These are phyloP conservation scores for Micractinium sp. DNA, from an alignment of 139 green algal species.

Conservation along the genomic window DNA sequence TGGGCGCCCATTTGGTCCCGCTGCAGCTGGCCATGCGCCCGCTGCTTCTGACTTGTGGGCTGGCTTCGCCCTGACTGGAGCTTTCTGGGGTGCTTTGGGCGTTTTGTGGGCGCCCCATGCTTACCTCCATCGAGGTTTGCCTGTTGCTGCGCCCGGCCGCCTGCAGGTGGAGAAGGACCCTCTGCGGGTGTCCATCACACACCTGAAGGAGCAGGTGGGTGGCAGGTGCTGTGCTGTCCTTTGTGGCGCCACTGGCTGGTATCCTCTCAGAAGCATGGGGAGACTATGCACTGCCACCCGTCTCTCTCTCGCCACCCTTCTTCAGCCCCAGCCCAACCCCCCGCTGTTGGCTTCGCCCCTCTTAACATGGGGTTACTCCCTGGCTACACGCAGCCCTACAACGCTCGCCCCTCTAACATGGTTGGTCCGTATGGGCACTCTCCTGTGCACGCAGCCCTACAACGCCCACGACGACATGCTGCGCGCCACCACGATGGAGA, in stretches of 20 bases:
- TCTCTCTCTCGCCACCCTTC: too few relatives aligned
- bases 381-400: neutral
- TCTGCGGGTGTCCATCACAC: conserved; percentile 81
- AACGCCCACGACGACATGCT: conserved; percentile 80
- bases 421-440: too few relatives aligned
- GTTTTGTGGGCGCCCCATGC: too few relatives aligned
- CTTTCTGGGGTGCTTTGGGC: too few relatives aligned
- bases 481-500: conserved; percentile 94
- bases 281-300: too few relatives aligned
- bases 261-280: too few relatives aligned
- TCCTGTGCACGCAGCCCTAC: conserved; percentile 78
- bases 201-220: conserved; percentile 77
- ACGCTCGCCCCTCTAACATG: too few relatives aligned
- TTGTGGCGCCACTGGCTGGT: too few relatives aligned
- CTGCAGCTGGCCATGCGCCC: neutral
- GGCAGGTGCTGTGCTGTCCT: neutral
- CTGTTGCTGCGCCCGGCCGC: neutral
- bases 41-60: neutral
- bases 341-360: too few relatives aligned
- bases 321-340: too few relatives aligned
- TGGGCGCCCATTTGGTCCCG: neutral
- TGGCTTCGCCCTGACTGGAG: too few relatives aligned
- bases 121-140: neutral
- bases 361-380: too few relatives aligned
- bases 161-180: conserved; percentile 59